Conservation (phyloP, 768 basidiomycete species). For the Tricholoma matsutake region DNA sequence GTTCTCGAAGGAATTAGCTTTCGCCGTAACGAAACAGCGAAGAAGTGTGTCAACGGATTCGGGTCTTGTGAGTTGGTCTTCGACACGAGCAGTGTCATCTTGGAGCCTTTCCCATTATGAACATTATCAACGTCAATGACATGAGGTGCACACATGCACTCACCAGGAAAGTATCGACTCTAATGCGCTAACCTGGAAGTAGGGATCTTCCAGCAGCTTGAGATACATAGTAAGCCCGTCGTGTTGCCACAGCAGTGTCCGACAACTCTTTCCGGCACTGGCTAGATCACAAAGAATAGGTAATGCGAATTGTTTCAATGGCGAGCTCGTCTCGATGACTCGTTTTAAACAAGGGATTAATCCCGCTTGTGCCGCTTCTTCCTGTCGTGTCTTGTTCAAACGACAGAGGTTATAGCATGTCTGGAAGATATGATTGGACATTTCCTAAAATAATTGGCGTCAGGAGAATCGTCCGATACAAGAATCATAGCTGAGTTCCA, state of each 20-base stretch:
- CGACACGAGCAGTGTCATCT: slow-evolving; percentile 92
- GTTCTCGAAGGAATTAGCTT: slow-evolving; percentile 89
- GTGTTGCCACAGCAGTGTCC: slow-evolving; percentile 89
- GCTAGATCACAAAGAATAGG: slow-evolving; percentile 97
- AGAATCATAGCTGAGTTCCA: slow-evolving; percentile 22
- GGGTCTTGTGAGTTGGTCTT: slow-evolving; percentile 76
- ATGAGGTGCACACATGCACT: slow-evolving; percentile 17
- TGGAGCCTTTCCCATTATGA: slow-evolving; percentile 60
- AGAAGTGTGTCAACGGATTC: slow-evolving; percentile 66
- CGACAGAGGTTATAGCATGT: slow-evolving; percentile 96
- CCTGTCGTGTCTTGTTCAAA: slow-evolving; percentile 90
- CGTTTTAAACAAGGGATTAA: slow-evolving; percentile 90
- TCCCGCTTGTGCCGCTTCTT: slow-evolving; percentile 95
- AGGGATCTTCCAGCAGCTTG: slow-evolving; percentile 75
- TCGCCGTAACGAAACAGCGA: slow-evolving; percentile 77
- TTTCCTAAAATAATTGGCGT: slow-evolving; percentile 58
- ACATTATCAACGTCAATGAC: background rate
- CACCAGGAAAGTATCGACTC: slow-evolving; percentile 91
- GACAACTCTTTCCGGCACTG: slow-evolving; percentile 90
- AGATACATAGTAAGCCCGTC: slow-evolving; percentile 84
- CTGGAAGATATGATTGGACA: slow-evolving; percentile 96
- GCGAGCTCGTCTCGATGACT: slow-evolving; percentile 85
- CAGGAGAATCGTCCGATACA: background rate
- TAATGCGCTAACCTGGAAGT: slow-evolving; percentile 89
- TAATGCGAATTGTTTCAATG: slow-evolving; percentile 94